Conservation (phyloP, 1,284 basidiomycete genomes). For the Microstroma glucosiphilum region DNA sequence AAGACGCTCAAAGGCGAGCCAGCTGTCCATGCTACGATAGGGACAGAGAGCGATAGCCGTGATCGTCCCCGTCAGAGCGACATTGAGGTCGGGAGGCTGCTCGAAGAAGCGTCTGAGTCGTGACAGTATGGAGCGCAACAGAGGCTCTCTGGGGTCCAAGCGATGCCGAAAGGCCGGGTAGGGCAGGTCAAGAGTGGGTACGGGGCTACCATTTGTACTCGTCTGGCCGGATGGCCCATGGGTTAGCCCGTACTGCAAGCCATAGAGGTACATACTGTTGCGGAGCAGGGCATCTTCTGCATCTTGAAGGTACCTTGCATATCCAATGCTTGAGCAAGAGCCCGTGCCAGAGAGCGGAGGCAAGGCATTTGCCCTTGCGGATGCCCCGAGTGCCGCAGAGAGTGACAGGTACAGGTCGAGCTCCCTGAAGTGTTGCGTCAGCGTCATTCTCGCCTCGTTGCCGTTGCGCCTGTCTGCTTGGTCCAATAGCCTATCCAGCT, state of each 20-base stretch:
- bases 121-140: conserved; percentile 67
- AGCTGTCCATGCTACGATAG: conserved; percentile 75
- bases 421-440: conserved; percentile 18
- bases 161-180: conserved; percentile 54
- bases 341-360: neutral
- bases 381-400: conserved; percentile 14
- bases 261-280: conserved; percentile 26
- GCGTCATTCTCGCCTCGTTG: neutral
- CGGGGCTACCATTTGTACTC: neutral
- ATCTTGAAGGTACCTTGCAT: conserved; percentile 75
- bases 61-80: conserved; percentile 76
- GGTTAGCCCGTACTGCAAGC: conserved; percentile 9
- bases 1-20: conserved; percentile 56
- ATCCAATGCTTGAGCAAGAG: conserved; percentile 70
- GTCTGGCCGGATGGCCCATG: neutral
- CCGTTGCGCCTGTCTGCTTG: neutral
- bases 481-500: neutral
- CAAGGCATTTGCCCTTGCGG: neutral
- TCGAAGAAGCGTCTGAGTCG: conserved; percentile 71
- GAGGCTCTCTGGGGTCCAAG: conserved; percentile 70
- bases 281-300: conserved; percentile 58
- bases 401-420: conserved; percentile 24
- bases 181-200: neutral
- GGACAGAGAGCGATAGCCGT: conserved; percentile 74
- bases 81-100: conserved; percentile 77